These are phyloP conservation scores for Candida sanyaensis DNA, from an alignment of 1,139 yeast genomes.

Conservation along the genomic window DNA sequence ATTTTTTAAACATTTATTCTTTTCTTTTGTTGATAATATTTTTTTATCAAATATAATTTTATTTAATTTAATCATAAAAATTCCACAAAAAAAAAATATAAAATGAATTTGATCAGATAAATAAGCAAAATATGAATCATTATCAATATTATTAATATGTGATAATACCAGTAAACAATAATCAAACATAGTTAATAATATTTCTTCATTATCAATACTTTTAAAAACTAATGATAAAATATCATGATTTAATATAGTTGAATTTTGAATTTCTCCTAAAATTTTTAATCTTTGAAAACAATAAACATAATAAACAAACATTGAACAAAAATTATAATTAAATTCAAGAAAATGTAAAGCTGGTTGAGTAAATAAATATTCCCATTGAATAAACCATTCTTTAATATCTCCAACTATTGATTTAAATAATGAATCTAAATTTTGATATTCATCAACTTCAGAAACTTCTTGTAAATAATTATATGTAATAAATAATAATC, in stretches of 20 bases:
- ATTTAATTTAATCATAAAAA: slow-evolving; percentile 39
- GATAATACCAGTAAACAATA: slow-evolving; percentile 21
- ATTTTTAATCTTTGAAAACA: slow-evolving; percentile 23
- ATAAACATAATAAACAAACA: slow-evolving; percentile 45
- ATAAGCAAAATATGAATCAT: slow-evolving; percentile 66
- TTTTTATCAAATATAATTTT: slow-evolving; percentile 8
- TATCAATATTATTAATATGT: slow-evolving; percentile 41
- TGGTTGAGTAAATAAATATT: slow-evolving; percentile 68
- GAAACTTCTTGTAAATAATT: slow-evolving; percentile 49
- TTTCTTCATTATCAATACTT: neutral
- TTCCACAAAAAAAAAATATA: slow-evolving; percentile 52
- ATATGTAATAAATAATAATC: slow-evolving; percentile 62
- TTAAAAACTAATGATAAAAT: neutral
- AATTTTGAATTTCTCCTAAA: neutral
- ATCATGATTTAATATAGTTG: neutral
- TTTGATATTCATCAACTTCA: neutral
- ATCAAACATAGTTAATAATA: slow-evolving; percentile 17
- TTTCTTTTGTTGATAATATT: neutral
- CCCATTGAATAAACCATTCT: slow-evolving; percentile 74
- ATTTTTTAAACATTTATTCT: slow-evolving; percentile 12
- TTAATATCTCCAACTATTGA: slow-evolving; percentile 41
- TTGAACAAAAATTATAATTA: slow-evolving; percentile 65
- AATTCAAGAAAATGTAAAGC: slow-evolving; percentile 77
- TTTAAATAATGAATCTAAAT: slow-evolving; percentile 21
- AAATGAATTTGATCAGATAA: slow-evolving; percentile 70